These are phyloP conservation scores for Apiotrichum gracile DNA, from an alignment of 1,284 basidiomycete species.

Conservation along the genomic window DNA sequence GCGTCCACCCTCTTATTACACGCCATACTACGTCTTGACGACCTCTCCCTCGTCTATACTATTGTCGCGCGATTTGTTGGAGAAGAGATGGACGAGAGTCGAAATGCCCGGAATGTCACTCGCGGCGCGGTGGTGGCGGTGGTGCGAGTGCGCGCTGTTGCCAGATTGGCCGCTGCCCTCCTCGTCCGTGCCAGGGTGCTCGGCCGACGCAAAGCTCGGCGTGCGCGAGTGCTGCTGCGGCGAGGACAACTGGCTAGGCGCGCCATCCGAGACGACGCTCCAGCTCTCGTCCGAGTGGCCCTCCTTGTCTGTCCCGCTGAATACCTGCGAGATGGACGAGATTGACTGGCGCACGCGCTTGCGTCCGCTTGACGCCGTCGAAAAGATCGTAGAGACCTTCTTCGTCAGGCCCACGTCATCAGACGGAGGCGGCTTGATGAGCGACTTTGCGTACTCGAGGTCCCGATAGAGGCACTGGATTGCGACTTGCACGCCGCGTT, in stretches of 20 bases:
- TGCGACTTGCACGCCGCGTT: slow-evolving; percentile 80
- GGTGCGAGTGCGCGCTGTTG: too few species aligned
- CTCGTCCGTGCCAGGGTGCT: background rate
- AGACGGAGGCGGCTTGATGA: slow-evolving; percentile 57
- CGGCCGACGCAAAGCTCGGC: background rate
- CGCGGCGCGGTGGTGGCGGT: too few species aligned
- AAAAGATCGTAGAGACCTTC: background rate
- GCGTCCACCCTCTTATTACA: background rate
- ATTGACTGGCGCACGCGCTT: background rate
- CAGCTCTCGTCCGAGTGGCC: slow-evolving; percentile 16
- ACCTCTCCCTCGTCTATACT: background rate
- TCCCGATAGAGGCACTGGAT: slow-evolving; percentile 90
- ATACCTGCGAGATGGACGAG: background rate
- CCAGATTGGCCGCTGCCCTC: background rate
- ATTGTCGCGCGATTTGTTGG: background rate
- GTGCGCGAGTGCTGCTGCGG: background rate
- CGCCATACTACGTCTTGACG: background rate
- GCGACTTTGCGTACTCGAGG: slow-evolving; percentile 74
- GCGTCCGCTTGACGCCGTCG: background rate
- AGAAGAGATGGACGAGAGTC: slow-evolving; percentile 1
- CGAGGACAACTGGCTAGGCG: background rate
- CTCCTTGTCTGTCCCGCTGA: background rate
- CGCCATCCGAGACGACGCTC: slow-evolving; percentile 13
- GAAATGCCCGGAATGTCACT: background rate
- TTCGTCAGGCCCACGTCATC: background rate